Base-by-base conservation (phyloP, 2,329 filamentous ascomycete species). In the Trichophyton rubrum region DNA sequence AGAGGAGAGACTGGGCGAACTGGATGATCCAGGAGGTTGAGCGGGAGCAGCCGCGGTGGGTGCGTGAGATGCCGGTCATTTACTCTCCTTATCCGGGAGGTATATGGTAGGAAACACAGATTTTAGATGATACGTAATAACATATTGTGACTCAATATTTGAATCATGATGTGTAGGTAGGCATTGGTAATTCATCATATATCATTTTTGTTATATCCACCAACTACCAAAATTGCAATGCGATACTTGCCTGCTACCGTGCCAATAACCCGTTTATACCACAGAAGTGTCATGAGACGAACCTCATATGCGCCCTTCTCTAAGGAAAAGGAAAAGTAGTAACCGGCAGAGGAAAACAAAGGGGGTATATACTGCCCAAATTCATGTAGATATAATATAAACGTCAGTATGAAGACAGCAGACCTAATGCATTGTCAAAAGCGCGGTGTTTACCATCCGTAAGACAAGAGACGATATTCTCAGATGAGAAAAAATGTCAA, bases 21-120 rank as follows among this genome's bases (percentile, higher is more conserved):
- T 65, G 63, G 63, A 59, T 65, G 63, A 41, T 65, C 9, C 62
- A 60, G 40, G 63, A 65, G 41, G 63, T 49, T 15, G 63, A 65
- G 56, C 59, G 62, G 30, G 62, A 61, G 8, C 33, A 60, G 11
- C 60, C 63, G 6, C 58, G 15, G 47, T 65, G 63, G 63, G 62
- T 65, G 7, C 27, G 58, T 3, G 60, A 65, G 58, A 63, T 63
- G 62, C 63, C 63, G 13, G 63, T 61, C 15, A 61, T 65, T 22
- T 65, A 61, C 45, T 60, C 59, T 5, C 61, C 62, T 13, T 55
- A 35, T 35, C 27, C 24, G 33, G 51, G 27, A 35, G 27, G 11
- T 20, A 41, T 43, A 35, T 55, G 27, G 27, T 55, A 15, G 13
- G 2, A 33, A 27, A 27, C 13, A 17, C n/a, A 1, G 15, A 43